Evolutionary conservation across 768 basidiomycete genomes (phyloP), one percentile per base, ranked within the genome.

Genomic region (Tephrocybe sp.): DNA sequence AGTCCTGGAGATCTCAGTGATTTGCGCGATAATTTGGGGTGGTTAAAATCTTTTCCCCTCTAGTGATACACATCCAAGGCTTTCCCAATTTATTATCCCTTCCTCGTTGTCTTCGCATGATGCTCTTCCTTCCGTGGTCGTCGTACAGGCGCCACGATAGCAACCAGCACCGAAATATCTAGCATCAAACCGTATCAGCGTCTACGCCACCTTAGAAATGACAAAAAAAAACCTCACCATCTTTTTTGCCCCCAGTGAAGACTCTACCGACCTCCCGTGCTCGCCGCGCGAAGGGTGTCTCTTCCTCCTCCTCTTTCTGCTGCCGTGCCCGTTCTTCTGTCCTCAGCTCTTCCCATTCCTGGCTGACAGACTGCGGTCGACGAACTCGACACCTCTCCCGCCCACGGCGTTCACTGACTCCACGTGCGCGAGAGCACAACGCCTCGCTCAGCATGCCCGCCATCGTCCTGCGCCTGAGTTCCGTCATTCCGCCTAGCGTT

Each of bases 241-340:
- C 92, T 45, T 81, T 80, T 73, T 95, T 95, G 25, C 93, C 93
- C 34, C 92, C 92, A 15, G 74, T 72, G 65, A 90, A 93, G 30
- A 67, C 67, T 61, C 80, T 79, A 14, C 91, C 91, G 45, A 80
- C 78, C 59, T 93, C 85, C 56, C 80, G 73, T 20, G 93, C 91
- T 17, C 88, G 77, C n/a, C 85, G 69, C 46, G 83, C 90, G 69
- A 95, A 95, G n/a, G 93, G 93, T 32, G 88, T 80, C 55, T 90
- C 89, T 48, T 69, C 67, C 15, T 64, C 66, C 9, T 33, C 6
- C 34, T 33, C 21, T 26, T 14, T 36, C 34, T 36, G 4, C 34
- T n/a, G n/a, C n/a, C n/a, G n/a, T n/a, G n/a, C n/a, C n/a, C n/a
- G n/a, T n/a, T 15, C 8, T 14, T 36, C 8, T 14, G 15, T 15